Evolutionary conservation across 768 basidiomycete species (phyloP).

Genomic region (Lactarius sp.): DNA sequence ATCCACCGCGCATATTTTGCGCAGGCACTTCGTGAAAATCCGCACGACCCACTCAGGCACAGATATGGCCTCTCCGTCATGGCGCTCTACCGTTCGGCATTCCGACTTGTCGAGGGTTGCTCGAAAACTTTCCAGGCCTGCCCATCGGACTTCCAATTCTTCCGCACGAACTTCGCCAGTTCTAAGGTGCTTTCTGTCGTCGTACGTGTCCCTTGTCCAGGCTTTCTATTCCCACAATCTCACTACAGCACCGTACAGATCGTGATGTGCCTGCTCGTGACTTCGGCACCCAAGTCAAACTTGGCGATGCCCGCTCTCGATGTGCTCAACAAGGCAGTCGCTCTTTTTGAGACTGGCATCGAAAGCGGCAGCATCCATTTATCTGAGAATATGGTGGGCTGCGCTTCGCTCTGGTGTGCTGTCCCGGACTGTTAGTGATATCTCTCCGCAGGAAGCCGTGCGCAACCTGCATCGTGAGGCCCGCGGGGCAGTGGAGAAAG

Average conservation of each 20-base stretch:
- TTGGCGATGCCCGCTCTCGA: slow-evolving; percentile 35
- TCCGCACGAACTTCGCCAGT: slow-evolving; percentile 53
- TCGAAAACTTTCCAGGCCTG: slow-evolving; percentile 38
- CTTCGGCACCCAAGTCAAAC: slow-evolving; percentile 35
- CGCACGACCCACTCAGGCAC: slow-evolving; percentile 53
- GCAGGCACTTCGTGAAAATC: slow-evolving; percentile 57
- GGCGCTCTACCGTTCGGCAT: slow-evolving; percentile 67
- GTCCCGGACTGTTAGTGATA: background rate
- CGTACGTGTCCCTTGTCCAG: slow-evolving; percentile 38
- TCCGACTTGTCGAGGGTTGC: slow-evolving; percentile 54
- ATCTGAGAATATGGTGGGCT: slow-evolving; percentile 26
- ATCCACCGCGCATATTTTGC: slow-evolving; percentile 67
- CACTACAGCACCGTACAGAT: slow-evolving; percentile 34
- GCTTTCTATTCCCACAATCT: background rate
- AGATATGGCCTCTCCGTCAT: slow-evolving; percentile 64
- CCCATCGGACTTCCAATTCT: slow-evolving; percentile 36
- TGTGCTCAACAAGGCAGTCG: slow-evolving; percentile 34
- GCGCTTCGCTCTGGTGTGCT: background rate
- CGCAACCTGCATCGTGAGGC: slow-evolving; percentile 32
- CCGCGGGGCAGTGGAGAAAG: slow-evolving; percentile 30
- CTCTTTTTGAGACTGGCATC: slow-evolving; percentile 32
- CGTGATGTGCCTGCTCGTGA: slow-evolving; percentile 37
- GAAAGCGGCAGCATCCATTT: slow-evolving; percentile 28
- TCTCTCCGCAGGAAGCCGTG: slow-evolving; percentile 29
- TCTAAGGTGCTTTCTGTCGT: slow-evolving; percentile 61